Base-by-base conservation (phyloP, 345 rosid species). In the Chamaenerion angustifolium region DNA sequence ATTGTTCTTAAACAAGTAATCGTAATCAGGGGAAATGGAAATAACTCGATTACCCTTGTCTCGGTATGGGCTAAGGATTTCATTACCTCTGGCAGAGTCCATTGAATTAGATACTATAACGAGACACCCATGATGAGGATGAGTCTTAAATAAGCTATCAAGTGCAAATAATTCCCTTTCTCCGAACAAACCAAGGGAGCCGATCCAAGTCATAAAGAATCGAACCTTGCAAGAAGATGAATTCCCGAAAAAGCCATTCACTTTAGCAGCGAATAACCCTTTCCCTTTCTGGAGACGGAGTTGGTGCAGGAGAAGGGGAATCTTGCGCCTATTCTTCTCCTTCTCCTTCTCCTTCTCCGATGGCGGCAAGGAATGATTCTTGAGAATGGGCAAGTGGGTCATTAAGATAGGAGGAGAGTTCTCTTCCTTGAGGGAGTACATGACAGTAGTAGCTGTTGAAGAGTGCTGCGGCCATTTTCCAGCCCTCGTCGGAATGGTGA, bases 131-230 rank as follows among this genome's bases (percentile, higher is more conserved):
- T 65, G 51, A 46, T 65, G 51, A 45, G 82, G 78, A 57, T 92
- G 77, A 3, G 72, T 75, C 31, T 71, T 75, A 65, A 84, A 84
- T 56, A 87, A 55, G 45, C 85, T 82, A 66, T 92, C 85, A 10
- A 87, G 18, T 0, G 68, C 66, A 52, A 87, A 63, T 21, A 59
- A 15, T 40, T 87, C 98, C 54, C 95, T 51, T 3, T 71, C 72
- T 51, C 89, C 76, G 51, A 84, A 82, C 35, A 83, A 72, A 16
- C 72, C 73, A 0, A 75, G 45, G 8, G 87, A 69, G 31, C 93
- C 80, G 62, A 87, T 92, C 96, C 96, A 84, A 2, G 96, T 92
- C 93, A 92, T 84, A 75, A 92, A 92, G 70, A 92, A 78, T 52
- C 71, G 61, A 41, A 70, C 63, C 69, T 78, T 70, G 46, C 98